These are phyloP conservation scores for Aureobasidium melanogenum DNA, from an alignment of 2,329 filamentous ascomycete genomes.

Conservation along the genomic window DNA sequence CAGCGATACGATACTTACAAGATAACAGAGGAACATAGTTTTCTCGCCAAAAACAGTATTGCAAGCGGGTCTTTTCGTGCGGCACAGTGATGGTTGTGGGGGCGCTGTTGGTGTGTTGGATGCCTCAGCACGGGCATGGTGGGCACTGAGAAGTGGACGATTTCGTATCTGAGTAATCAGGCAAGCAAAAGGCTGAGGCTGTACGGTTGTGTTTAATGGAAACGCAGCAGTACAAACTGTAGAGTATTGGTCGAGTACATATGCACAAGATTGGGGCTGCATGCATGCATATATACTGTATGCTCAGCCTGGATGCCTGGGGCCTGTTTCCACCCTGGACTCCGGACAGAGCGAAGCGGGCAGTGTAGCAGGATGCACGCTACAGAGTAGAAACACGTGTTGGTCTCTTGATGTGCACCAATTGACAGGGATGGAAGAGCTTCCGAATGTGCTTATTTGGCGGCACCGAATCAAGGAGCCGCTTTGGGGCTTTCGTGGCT, in stretches of 20 bases:
- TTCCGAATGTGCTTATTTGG: not conserved
- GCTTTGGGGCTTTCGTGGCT: not conserved
- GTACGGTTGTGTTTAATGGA: not conserved
- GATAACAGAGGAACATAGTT: not conserved
- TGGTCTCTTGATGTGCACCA: not conserved
- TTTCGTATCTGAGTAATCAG: not conserved
- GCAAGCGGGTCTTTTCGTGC: not conserved
- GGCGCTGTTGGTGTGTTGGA: slow-evolving; percentile 9
- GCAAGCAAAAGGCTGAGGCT: not conserved
- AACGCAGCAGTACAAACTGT: not conserved
- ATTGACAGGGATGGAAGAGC: not conserved
- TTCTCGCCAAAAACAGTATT: not conserved
- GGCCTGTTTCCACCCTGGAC: not conserved
- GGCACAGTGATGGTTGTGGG: not conserved
- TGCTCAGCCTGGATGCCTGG: slow-evolving; percentile 3
- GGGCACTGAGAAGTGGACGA: not conserved
- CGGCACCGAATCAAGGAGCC: not conserved
- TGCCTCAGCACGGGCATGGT: slow-evolving; percentile 7
- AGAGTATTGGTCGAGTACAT: slow-evolving; percentile 2
- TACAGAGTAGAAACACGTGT: not conserved
- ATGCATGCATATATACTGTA: not conserved
- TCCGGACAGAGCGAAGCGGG: not conserved
- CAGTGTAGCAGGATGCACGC: not conserved
- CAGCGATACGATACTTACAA: not conserved
- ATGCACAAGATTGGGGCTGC: not conserved